These are phyloP conservation scores for Murraya koenigii DNA, from an alignment of 345 rosid genomes.

Conservation along the genomic window DNA sequence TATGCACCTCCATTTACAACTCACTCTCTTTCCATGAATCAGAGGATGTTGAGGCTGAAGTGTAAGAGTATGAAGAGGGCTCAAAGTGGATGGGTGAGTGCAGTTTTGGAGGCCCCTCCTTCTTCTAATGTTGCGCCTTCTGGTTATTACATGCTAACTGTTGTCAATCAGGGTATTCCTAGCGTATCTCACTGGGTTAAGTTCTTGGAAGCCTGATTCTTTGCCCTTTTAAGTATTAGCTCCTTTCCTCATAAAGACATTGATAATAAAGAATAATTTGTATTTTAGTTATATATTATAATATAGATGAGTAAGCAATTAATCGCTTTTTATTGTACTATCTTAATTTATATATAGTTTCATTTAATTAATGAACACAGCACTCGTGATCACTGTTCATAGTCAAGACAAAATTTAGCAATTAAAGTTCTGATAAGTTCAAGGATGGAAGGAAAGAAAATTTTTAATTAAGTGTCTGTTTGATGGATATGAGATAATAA, in stretches of 20 bases:
- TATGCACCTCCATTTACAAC: slow-evolving; percentile 47
- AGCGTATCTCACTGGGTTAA: slow-evolving; percentile 49
- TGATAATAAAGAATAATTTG: not conserved
- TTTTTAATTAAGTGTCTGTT: no score
- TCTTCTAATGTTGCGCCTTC: slow-evolving; percentile 46
- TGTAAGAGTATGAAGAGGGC: slow-evolving; percentile 12
- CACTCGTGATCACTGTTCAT: no score
- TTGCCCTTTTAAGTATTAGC: not conserved
- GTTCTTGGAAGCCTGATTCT: slow-evolving; percentile 14
- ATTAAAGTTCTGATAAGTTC: no score
- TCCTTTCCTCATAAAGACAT: no score
- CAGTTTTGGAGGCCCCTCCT: slow-evolving; percentile 39
- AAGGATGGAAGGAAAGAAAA: no score
- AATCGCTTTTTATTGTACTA: not conserved
- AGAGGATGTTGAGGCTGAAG: slow-evolving; percentile 45
- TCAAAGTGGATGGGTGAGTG: slow-evolving; percentile 17
- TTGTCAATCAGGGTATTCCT: slow-evolving; percentile 48
- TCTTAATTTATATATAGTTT: no score
- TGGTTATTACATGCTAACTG: slow-evolving; percentile 55
- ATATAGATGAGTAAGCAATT: not conserved
- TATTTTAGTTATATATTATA: not conserved
- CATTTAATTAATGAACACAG: no score
- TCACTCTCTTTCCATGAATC: slow-evolving; percentile 50
- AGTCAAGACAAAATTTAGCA: no score
- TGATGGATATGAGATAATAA: no score